Evolutionary conservation across 1,139 yeast genomes (phyloP), one percentile per base, ranked within the genome.

Genomic region (Blastobotrys arbuscula): DNA sequence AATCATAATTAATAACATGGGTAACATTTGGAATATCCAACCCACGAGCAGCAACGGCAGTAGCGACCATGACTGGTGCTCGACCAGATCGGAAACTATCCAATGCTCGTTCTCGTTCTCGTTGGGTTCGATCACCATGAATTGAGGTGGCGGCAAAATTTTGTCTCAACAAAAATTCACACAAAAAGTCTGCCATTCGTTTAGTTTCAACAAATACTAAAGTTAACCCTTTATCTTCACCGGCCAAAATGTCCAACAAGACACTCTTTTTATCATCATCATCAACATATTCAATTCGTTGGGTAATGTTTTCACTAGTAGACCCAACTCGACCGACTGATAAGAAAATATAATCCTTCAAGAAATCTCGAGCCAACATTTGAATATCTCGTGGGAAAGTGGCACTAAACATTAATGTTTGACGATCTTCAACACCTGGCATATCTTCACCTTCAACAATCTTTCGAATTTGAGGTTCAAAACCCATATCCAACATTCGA

Each of bases 401-500:
- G 61, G 98, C 98, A 41, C 96, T 88, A 75, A 92, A 92, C 96
- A 92, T 88, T 66, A 92, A 80, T 35, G 98, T 92, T 76, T 92
- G 98, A 76, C 98, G 85, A 64, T 84, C 78, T 55, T 79, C 75
- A 52, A 87, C 95, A 58, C 78, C 83, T 55, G 98, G 96, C 97
- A 90, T 90, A 69, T 88, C 97, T 76, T 94, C 90, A 60, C 86
- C 95, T 73, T 92, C 96, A 55, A 92, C 98, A 67, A 92, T 90
- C 69, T 90, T 87, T 79, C 98, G 87, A 67, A 92, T 92, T 78
- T 92, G 98, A 58, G 97, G 97, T 77, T 92, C 98, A 74, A 92
- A 92, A 78, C 98, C 98, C 98, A 92, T 92, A 82, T 92, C 98
- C 74, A 92, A 82, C 98, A 92, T 92, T 78, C 98, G 87, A 74